Percentiles rank a stretch among this genome's conserved stretches.
Evolutionary conservation across 2,329 filamentous ascomycete species (phyloP).

Genomic region (Aureobasidium sp.): DNA sequence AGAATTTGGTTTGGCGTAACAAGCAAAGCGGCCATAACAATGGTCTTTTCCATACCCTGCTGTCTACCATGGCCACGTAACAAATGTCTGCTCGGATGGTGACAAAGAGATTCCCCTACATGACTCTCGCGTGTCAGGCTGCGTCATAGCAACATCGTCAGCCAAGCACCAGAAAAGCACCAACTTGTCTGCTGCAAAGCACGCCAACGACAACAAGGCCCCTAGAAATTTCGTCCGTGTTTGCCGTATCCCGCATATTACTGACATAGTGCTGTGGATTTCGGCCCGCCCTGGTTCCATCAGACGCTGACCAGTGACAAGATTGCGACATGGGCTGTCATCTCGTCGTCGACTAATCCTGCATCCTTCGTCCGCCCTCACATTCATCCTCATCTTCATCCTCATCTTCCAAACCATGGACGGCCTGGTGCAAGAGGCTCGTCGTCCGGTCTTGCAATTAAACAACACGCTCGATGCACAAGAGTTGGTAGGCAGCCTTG

Average conservation of each 20-base stretch:
- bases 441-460: slow-evolving; percentile 19
- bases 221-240: slow-evolving; percentile 4
- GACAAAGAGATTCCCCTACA: not conserved
- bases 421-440: not conserved
- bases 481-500: slow-evolving; percentile 22
- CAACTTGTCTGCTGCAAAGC: not conserved
- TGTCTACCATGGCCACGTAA: not conserved
- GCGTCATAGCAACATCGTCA: slow-evolving; percentile 11
- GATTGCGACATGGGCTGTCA: not conserved
- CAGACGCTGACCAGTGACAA: not conserved
- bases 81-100: not conserved
- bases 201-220: too few relatives aligned
- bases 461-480: slow-evolving; percentile 22
- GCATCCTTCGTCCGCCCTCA: not conserved
- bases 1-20: not conserved
- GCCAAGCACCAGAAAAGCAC: not conserved
- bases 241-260: not conserved
- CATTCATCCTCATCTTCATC: not conserved
- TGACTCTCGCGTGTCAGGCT: not conserved
- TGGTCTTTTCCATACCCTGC: too few relatives aligned
- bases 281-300: not conserved
- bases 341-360: not conserved
- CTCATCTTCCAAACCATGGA: not conserved
- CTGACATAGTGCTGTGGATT: not conserved
- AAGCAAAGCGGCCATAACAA: not conserved